Evolutionary conservation across 2,329 filamentous ascomycete species (phyloP).

Genomic region (Dothiorella sarmentorum): DNA sequence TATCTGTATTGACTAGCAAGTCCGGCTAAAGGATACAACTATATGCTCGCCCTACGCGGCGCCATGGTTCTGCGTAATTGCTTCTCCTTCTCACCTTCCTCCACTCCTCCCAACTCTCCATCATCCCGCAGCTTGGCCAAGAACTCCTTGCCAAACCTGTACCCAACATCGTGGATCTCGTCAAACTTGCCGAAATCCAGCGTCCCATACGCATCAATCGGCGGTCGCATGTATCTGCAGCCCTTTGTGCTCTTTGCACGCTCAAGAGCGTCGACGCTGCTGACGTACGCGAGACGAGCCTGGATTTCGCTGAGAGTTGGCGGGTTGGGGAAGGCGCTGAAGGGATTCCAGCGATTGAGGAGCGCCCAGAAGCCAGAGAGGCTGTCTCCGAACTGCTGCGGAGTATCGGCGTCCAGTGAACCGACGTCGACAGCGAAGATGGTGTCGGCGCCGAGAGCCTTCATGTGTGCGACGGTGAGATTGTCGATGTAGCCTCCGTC

Average conservation of each 20-base stretch:
- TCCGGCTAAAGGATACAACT: too few species aligned
- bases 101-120: slow-evolving; percentile 63
- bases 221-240: slow-evolving; percentile 94
- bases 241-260: slow-evolving; percentile 86
- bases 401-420: slow-evolving; percentile 83
- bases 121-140: slow-evolving; percentile 72
- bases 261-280: slow-evolving; percentile 89
- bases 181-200: slow-evolving; percentile 97
- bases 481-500: slow-evolving; percentile 98
- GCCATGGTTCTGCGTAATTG: slow-evolving; percentile 53
- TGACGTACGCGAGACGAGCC: slow-evolving; percentile 89
- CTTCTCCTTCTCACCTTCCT: slow-evolving; percentile 50
- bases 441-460: slow-evolving; percentile 82
- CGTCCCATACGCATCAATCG: slow-evolving; percentile 89
- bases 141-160: slow-evolving; percentile 78
- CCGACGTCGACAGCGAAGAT: slow-evolving; percentile 97
- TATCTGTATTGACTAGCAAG: too few species aligned
- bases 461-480: slow-evolving; percentile 95
- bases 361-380: slow-evolving; percentile 94
- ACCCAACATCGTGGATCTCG: slow-evolving; percentile 89
- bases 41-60: slow-evolving; percentile 48
- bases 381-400: slow-evolving; percentile 89
- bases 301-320: slow-evolving; percentile 96
- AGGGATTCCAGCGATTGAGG: slow-evolving; percentile 94
- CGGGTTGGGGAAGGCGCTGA: slow-evolving; percentile 83